Evolutionary conservation across 345 rosid genomes (phyloP), one percentile per base, ranked within the genome.

Genomic region (Bruguiera parviflora): DNA sequence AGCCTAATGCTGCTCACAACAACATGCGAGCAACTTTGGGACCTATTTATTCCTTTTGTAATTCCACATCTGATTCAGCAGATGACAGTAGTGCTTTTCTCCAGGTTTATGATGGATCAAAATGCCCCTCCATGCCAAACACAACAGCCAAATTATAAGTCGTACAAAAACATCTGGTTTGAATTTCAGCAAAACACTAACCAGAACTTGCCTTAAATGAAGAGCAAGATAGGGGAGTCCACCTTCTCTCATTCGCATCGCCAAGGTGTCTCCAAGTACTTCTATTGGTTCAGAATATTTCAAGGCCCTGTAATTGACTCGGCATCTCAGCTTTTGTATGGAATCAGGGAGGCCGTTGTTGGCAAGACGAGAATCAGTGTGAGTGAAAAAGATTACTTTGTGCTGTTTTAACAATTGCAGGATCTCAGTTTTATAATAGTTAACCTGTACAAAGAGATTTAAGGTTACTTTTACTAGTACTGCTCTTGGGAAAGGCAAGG

Each of bases 321-420:
- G 96, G 77, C 98, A 94, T 73, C 98, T 85, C 72, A 94, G 84
- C 83, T 84, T 89, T 77, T 94, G 98, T 66, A 86, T 78, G 60
- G 92, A 81, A 66, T 71, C 79, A 60, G 87, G 61, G 75, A 94
- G 77, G 60, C 66, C 88, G 49, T 91, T 94, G 89, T 94, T 94
- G 75, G 97, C 96, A 61, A 94, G 85, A 68, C 98, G 88, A 65
- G 98, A 89, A 82, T 89, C 98, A 47, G 97, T 84, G 77, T 94
- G 98, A 61, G 97, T 91, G 64, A 94, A 85, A 79, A 88, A 91
- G 71, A 94, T 76, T 79, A 91, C 90, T 74, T 77, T 85, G 79
- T 91, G 96, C 80, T 89, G 88, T 80, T 94, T 91, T 83, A 94
- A 74, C 66, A 88, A 71, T 8, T 89, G 92, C 53, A 86, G 86